Evolutionary conservation across 495 filamentous ascomycete species (phyloP), one percentile per base, ranked within the genome.

Genomic region (Copromyces sp.): DNA sequence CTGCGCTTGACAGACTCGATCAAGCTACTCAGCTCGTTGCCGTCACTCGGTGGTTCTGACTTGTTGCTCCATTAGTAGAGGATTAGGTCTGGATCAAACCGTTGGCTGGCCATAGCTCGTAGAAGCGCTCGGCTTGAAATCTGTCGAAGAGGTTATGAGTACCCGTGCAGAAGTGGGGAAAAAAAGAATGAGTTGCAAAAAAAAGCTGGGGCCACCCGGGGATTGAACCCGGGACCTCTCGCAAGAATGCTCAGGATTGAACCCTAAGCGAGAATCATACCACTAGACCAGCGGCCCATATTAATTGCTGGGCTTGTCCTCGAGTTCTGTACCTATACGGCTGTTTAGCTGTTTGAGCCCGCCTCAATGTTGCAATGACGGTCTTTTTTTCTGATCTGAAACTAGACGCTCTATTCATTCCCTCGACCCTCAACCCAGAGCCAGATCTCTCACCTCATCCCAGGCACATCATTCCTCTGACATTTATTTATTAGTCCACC

Each of bases 251-350:
- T 61, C 53, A 61, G 53, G 53, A 61, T 61, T 61, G 53, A 61
- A 61, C 53, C 53, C 53, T 61, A 61, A 61, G 53, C 53, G 53
- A 65, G 53, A 65, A 65, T 65, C 53, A 65, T 65, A 65, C 53
- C 53, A 65, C 53, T 65, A 65, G 53, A 65, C 53, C 53, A 65
- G 53, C 53, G 53, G 53, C 53, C 53, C 53, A 1, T 24, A 24
- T 24, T 24, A 53, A 24, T 24, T 53, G 45, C 11, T 53, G 20
- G n/a, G 9, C 20, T 3, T 44, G 3, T n/a, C 9, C n/a, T 44
- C 7, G 9, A 2, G 9, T 44, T 2, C 1, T 44, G 2, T 4
- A 17, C 41, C 8, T 42, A 42, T 42, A 24, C 1, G 24, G 0
- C 24, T 24, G 24, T 24, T 1, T 24, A 24, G 24, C 24, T 24